Evolutionary conservation across 1,284 basidiomycete genomes (phyloP).

Genomic region (Peniophora sp.): DNA sequence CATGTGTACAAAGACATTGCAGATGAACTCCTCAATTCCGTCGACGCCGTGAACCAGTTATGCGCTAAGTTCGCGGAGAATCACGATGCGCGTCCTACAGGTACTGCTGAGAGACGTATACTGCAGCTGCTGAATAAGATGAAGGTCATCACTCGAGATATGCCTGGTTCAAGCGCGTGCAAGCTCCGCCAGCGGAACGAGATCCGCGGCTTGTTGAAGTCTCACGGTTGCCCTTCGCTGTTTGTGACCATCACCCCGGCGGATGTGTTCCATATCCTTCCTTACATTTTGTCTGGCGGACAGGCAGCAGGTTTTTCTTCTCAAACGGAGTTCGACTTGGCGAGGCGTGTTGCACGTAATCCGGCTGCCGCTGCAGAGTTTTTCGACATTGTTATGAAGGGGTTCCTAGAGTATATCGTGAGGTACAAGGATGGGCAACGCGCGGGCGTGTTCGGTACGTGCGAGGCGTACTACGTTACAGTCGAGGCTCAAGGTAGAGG

Average conservation of each 20-base stretch:
- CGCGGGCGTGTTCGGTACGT: slow-evolving; percentile 14
- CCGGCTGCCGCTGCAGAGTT: slow-evolving; percentile 10
- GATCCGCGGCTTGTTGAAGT: slow-evolving; percentile 5
- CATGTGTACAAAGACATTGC: too few species aligned
- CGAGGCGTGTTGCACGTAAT: slow-evolving; percentile 3
- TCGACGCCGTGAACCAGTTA: too few species aligned
- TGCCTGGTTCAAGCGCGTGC: background rate
- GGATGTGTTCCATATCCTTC: background rate
- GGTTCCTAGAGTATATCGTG: slow-evolving; percentile 11
- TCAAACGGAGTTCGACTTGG: background rate
- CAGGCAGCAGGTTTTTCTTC: background rate
- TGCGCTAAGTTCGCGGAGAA: too few species aligned
- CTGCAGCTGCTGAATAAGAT: background rate
- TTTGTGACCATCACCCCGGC: background rate
- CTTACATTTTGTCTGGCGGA: background rate
- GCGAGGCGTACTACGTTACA: slow-evolving; percentile 19
- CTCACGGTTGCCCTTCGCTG: background rate
- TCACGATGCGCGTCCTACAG: background rate
- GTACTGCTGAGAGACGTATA: background rate
- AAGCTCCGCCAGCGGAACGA: slow-evolving; percentile 1
- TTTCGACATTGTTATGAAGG: slow-evolving; percentile 12
- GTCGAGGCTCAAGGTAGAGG: slow-evolving; percentile 18
- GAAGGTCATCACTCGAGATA: background rate
- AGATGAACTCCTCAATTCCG: too few species aligned
- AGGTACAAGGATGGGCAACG: slow-evolving; percentile 4